Percentiles rank a stretch among this genome's conserved stretches.
These are phyloP conservation scores for Aspergillus hortae DNA, from an alignment of 2,329 filamentous ascomycete genomes.

Conservation along the genomic window DNA sequence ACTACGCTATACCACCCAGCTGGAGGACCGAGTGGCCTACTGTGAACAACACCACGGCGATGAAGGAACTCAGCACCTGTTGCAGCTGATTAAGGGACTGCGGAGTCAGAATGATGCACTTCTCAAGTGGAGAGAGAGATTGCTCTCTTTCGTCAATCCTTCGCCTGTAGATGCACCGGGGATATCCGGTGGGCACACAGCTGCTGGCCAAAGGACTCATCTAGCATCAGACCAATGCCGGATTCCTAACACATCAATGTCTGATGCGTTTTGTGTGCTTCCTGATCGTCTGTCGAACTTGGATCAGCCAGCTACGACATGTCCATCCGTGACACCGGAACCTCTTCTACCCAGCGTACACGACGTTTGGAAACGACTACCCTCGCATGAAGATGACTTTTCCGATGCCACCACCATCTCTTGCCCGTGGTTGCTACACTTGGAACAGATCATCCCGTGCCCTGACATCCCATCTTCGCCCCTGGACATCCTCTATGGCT, in stretches of 20 bases:
- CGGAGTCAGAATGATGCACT: background rate
- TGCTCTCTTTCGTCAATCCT: background rate
- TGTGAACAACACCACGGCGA: background rate
- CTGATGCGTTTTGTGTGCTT: too few species aligned
- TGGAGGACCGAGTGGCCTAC: background rate
- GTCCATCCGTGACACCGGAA: too few species aligned
- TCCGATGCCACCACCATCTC: background rate
- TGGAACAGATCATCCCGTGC: background rate
- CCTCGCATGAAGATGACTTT: background rate
- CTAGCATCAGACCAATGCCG: too few species aligned
- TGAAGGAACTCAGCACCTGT: background rate
- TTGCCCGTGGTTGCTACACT: background rate
- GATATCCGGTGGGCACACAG: too few species aligned
- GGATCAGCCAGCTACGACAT: too few species aligned
- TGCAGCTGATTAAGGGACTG: background rate
- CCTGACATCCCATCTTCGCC: background rate
- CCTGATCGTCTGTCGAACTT: too few species aligned
- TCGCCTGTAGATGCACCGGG: background rate
- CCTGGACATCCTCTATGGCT: slow-evolving; percentile 6
- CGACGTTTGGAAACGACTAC: too few species aligned
- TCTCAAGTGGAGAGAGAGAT: background rate
- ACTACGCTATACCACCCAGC: too few species aligned
- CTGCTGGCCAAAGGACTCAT: too few species aligned
- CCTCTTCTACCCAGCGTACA: too few species aligned
- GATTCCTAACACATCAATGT: too few species aligned